A percentile compares a stretch with the other conserved stretches of the same genome.
phyloP scores from a whole-genome alignment of 116 monocot species.

The Trichopus zeylanicus region DNA sequence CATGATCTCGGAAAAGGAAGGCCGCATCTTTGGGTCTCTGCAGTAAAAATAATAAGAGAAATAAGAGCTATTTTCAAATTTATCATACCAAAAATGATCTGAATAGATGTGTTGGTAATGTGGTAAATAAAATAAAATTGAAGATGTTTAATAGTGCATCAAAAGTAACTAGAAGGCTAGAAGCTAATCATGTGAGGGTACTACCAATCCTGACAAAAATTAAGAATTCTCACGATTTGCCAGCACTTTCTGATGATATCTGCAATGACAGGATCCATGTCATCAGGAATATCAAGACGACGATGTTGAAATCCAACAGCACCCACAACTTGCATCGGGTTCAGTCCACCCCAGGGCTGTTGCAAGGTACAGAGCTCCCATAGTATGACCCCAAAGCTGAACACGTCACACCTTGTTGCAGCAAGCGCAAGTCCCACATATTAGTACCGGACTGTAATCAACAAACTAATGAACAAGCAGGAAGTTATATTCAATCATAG shows the following conservation, averaged over 20 bases:
- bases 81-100: too few relatives aligned
- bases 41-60: neutral
- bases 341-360: constrained; percentile 99
- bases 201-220: neutral
- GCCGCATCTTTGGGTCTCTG: constrained; percentile 89
- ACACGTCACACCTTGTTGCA: constrained; percentile 85
- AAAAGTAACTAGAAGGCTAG: too few relatives aligned
- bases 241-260: constrained; percentile 88
- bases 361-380: constrained; percentile 94
- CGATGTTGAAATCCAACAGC: constrained; percentile 94
- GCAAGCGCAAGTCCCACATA: neutral
- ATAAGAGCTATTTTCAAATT: too few relatives aligned
- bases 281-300: constrained; percentile 94
- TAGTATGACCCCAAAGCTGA: constrained; percentile 96
- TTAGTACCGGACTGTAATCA: neutral
- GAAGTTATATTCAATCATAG: neutral
- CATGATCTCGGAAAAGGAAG: constrained; percentile 76
- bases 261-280: constrained; percentile 79
- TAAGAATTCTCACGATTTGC: constrained; percentile 58
- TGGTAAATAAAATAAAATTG: too few relatives aligned
- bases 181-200: neutral
- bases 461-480: neutral
- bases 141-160: too few relatives aligned
- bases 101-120: too few relatives aligned
- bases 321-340: constrained; percentile 99